Percentiles rank a stretch among this genome's conserved stretches.
Conservation (phyloP, 495 filamentous ascomycete species). For the Penicillium taxi region DNA sequence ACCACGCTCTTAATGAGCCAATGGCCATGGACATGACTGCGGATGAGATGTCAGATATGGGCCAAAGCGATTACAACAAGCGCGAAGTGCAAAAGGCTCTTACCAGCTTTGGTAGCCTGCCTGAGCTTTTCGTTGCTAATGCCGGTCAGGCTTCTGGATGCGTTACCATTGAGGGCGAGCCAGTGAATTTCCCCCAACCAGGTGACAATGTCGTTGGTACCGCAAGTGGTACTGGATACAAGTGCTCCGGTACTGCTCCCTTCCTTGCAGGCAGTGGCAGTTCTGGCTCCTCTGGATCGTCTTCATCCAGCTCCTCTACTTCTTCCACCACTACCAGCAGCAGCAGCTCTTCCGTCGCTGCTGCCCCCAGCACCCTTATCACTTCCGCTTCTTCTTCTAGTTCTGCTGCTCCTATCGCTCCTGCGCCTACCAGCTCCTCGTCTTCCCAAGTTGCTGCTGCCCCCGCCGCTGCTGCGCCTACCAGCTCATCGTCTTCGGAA, state of each 20-base stretch:
- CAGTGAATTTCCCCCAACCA: slow-evolving; percentile 23
- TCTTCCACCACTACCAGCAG: not conserved
- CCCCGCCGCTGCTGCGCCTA: too few species aligned
- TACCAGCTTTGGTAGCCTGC: slow-evolving; percentile 22
- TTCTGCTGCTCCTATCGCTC: too few species aligned
- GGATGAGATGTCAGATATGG: slow-evolving; percentile 4
- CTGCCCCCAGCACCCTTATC: too few species aligned
- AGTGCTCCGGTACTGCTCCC: slow-evolving; percentile 18
- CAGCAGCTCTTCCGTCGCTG: too few species aligned
- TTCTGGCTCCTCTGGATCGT: slow-evolving; percentile 2
- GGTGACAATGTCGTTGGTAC: slow-evolving; percentile 18
- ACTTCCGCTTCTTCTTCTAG: too few species aligned
- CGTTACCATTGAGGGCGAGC: slow-evolving; percentile 22
- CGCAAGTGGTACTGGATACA: slow-evolving; percentile 18
- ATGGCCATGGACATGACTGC: not conserved
- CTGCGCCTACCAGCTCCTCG: too few species aligned
- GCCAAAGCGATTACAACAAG: slow-evolving; percentile 30
- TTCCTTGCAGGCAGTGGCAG: slow-evolving; percentile 11
- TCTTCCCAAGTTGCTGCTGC: too few species aligned
- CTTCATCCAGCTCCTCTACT: not conserved
- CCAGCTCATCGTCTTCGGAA: too few species aligned
- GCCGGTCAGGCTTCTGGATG: slow-evolving; percentile 32
- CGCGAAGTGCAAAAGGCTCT: slow-evolving; percentile 48
- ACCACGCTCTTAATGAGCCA: not conserved
- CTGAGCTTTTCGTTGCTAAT: slow-evolving; percentile 54